Percentiles rank a stretch among this genome's conserved stretches.
Evolutionary conservation across 129 eudicot genomes (phyloP).

Genomic region (Lactuca sativa): DNA sequence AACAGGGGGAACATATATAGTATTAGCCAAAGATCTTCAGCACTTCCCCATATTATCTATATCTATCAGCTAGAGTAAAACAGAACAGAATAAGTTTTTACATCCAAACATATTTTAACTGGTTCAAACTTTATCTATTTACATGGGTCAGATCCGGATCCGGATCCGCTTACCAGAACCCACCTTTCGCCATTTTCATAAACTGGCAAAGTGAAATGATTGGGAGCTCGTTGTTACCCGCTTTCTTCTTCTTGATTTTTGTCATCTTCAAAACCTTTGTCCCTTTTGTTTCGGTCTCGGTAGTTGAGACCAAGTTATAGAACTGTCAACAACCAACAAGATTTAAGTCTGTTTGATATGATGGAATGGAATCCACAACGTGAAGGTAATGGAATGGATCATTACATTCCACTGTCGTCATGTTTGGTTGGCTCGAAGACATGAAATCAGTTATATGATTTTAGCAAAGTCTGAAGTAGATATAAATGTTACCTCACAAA

Average conservation of each 20-base stretch:
- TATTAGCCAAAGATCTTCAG: not conserved
- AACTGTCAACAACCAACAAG: constrained; percentile 48
- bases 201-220: constrained; percentile 78
- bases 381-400: too few relatives aligned
- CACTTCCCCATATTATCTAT: not conserved
- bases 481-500: constrained; percentile 74
- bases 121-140: constrained; percentile 31
- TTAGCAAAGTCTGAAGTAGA: not conserved
- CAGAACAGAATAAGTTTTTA: constrained; percentile 15
- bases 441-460: not conserved
- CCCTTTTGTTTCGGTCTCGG: constrained; percentile 55
- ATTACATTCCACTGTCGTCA: too few relatives aligned
- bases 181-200: constrained; percentile 83
- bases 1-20: constrained; percentile 4
- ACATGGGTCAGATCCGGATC: constrained; percentile 20
- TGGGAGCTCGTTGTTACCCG: constrained; percentile 51
- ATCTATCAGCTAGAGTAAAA: not conserved
- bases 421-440: too few relatives aligned
- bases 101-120: constrained; percentile 8
- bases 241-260: constrained; percentile 70
- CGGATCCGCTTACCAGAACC: constrained; percentile 63
- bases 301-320: constrained; percentile 70
- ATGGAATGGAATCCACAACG: too few relatives aligned
- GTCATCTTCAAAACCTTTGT: constrained; percentile 54
- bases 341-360: not conserved